Evolutionary conservation across 352 stramenopile species (phyloP).

Genomic region (Plasmopara viticola): DNA sequence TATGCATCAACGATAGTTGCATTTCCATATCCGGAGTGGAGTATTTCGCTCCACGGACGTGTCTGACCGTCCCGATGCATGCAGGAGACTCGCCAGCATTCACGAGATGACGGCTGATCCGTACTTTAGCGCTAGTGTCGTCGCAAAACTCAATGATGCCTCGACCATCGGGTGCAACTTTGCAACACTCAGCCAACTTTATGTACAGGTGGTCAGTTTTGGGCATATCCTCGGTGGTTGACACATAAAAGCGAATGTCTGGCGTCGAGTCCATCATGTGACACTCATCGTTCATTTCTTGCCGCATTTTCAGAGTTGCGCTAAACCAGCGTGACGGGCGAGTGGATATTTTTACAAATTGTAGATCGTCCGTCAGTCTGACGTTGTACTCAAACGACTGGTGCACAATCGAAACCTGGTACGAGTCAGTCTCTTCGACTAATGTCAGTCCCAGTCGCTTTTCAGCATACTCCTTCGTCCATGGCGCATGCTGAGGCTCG

Average conservation of each 20-base stretch:
- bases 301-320: constrained; percentile 74
- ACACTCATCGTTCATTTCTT: constrained; percentile 59
- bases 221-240: constrained; percentile 48
- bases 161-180: constrained; percentile 27
- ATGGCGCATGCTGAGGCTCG: constrained; percentile 23
- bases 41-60: constrained; percentile 48
- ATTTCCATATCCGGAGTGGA: constrained; percentile 23
- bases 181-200: constrained; percentile 31
- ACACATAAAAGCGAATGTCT: constrained; percentile 75
- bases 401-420: constrained; percentile 59
- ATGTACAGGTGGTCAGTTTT: constrained; percentile 39
- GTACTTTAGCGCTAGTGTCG: constrained; percentile 33
- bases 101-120: constrained; percentile 46
- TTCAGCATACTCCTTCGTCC: constrained; percentile 37
- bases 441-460: constrained; percentile 39
- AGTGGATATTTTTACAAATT: constrained; percentile 55
- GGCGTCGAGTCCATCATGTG: constrained; percentile 61
- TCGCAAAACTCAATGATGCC: constrained; percentile 58
- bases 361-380: constrained; percentile 41
- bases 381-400: constrained; percentile 63
- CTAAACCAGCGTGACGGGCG: constrained; percentile 69
- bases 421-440: constrained; percentile 32
- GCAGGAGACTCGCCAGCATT: constrained; percentile 31
- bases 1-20: constrained; percentile 42
- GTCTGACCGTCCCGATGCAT: constrained; percentile 49